phyloP scores from a whole-genome alignment of 164 flowering plant genomes.

The Pachysandra terminalis region DNA sequence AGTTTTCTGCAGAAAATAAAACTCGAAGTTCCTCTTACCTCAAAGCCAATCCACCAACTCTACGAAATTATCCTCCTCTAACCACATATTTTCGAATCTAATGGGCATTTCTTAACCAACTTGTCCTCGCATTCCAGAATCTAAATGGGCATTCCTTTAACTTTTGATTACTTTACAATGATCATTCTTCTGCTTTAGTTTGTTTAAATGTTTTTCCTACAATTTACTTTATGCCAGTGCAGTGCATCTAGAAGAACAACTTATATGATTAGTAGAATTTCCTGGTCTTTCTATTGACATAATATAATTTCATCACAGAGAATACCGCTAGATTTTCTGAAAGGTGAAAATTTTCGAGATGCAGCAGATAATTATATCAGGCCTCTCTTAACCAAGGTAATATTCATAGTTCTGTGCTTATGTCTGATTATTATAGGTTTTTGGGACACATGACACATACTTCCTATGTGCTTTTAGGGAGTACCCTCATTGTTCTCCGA shows the following conservation, averaged over 20 bases:
- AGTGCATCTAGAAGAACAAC: no score
- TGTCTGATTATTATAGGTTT: neutral
- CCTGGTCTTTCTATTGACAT: neutral
- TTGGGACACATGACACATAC: constrained; percentile 1
- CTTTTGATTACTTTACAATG: neutral
- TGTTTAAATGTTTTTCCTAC: neutral
- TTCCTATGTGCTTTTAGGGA: constrained; percentile 50
- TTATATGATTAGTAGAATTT: neutral
- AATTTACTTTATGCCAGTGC: neutral
- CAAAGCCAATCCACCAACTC: no score
- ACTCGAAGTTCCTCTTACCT: no score
- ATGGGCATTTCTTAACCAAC: no score
- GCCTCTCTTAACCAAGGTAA: constrained; percentile 89
- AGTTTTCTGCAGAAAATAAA: no score
- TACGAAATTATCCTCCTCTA: no score
- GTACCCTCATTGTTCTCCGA: constrained; percentile 98
- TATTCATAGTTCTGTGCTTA: neutral
- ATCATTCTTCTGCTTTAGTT: neutral
- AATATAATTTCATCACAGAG: constrained; percentile 44
- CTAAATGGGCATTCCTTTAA: no score
- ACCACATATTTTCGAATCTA: no score
- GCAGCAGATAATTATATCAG: constrained; percentile 79
- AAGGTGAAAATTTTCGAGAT: constrained; percentile 67
- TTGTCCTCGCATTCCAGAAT: no score
- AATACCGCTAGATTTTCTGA: constrained; percentile 98